These are phyloP conservation scores for Perkinsus marinus DNA, from an alignment of 169 alveolate genomes.

Conservation along the genomic window DNA sequence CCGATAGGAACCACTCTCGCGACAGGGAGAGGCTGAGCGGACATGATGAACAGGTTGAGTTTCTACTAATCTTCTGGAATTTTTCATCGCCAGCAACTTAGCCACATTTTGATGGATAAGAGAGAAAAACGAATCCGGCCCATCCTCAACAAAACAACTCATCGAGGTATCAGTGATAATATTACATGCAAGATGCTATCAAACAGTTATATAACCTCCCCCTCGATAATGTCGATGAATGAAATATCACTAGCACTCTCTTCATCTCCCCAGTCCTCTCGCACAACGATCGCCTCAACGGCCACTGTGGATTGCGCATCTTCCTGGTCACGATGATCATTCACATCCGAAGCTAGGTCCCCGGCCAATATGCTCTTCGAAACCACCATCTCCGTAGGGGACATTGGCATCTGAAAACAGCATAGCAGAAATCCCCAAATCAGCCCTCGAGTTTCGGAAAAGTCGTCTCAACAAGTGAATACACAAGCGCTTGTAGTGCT, in stretches of 20 bases:
- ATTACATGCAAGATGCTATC: background rate
- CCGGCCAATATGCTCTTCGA: background rate
- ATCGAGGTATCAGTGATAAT: background rate
- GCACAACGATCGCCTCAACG: background rate
- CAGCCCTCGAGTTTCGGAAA: no score
- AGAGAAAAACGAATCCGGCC: background rate
- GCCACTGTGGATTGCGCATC: background rate
- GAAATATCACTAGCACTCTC: background rate
- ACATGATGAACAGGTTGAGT: no score
- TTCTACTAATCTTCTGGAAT: no score
- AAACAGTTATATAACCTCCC: background rate
- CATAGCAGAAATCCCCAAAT: no score
- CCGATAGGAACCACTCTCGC: background rate
- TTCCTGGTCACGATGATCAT: background rate
- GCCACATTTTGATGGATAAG: no score
- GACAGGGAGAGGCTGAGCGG: background rate
- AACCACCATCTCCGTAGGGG: background rate
- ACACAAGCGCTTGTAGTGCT: background rate
- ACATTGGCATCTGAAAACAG: background rate
- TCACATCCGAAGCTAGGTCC: background rate
- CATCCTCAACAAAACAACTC: background rate
- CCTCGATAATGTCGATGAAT: background rate
- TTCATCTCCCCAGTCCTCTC: background rate
- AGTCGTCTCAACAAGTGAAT: background rate
- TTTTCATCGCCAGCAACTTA: no score